These are phyloP conservation scores for Cymbopogon citratus DNA, from an alignment of 176 grass and related monocot species.

Conservation along the genomic window DNA sequence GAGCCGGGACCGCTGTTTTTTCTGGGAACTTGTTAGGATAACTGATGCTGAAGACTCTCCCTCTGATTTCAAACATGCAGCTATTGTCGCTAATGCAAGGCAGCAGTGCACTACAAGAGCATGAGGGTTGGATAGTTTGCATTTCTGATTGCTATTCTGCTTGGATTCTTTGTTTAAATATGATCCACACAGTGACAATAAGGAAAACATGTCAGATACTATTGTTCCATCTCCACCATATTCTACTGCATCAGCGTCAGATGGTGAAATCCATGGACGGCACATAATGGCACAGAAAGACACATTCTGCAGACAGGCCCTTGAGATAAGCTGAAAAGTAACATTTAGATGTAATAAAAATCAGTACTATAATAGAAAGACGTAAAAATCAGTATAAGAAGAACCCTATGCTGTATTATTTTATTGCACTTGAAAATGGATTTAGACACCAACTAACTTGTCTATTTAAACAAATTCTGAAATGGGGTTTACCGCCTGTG, in stretches of 20 bases:
- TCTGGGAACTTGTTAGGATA: slow-evolving; percentile 56
- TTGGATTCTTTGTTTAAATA: slow-evolving; percentile 79
- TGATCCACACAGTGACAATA: slow-evolving; percentile 70
- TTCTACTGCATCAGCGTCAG: slow-evolving; percentile 46
- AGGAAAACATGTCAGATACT: slow-evolving; percentile 65
- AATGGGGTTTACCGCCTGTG: too few species aligned
- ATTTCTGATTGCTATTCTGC: slow-evolving; percentile 64
- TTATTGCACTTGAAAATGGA: background rate
- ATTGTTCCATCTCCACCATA: slow-evolving; percentile 81
- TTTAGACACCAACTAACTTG: background rate
- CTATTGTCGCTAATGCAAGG: slow-evolving; percentile 62
- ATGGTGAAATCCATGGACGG: slow-evolving; percentile 44
- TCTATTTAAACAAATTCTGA: background rate
- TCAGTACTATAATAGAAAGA: background rate
- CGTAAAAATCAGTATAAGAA: background rate
- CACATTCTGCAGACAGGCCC: slow-evolving; percentile 58
- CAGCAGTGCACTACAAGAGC: slow-evolving; percentile 70
- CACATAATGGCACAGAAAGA: slow-evolving; percentile 58
- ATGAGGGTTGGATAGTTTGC: slow-evolving; percentile 82
- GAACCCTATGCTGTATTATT: background rate
- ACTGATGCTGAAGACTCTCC: slow-evolving; percentile 49
- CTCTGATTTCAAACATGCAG: slow-evolving; percentile 45
- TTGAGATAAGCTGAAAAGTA: slow-evolving; percentile 82
- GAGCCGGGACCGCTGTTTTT: slow-evolving; percentile 60
- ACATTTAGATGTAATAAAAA: slow-evolving; percentile 26